Conservation (phyloP, 768 basidiomycete genomes). For the Hypsizygus marmoreus region DNA sequence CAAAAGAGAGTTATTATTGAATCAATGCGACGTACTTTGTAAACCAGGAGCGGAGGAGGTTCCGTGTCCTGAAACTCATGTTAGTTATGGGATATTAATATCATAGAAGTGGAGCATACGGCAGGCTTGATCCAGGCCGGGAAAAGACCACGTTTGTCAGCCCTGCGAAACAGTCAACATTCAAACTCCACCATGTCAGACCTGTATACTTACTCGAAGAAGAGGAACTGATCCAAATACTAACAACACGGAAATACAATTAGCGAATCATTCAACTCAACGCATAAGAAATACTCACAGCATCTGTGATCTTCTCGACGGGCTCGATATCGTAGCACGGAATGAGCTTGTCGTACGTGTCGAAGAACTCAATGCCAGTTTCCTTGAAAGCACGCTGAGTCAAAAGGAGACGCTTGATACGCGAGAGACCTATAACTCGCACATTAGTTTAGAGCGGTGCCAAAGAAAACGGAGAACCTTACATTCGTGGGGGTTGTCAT, state of each 20-base stretch:
- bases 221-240: constrained; percentile 98
- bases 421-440: constrained; percentile 65
- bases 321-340: constrained; percentile 99
- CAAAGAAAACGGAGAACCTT: constrained; percentile 18
- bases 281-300: constrained; percentile 48
- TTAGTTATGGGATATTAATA: constrained; percentile 2
- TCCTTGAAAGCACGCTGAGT: constrained; percentile 99
- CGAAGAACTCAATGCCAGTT: constrained; percentile 94
- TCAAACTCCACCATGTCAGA: not conserved
- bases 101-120: constrained; percentile 31
- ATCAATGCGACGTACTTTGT: constrained; percentile 56
- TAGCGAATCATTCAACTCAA: not conserved
- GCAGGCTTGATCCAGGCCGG: constrained; percentile 99
- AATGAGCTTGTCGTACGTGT: constrained; percentile 97
- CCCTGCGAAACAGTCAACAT: constrained; percentile 37
- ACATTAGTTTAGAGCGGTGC: not conserved
- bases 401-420: constrained; percentile 94
- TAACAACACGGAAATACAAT: constrained; percentile 29
- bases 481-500: constrained; percentile 99
- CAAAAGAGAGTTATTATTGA: not conserved
- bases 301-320: constrained; percentile 99
- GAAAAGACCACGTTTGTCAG: constrained; percentile 97
- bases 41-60: constrained; percentile 93
- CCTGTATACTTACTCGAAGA: constrained; percentile 71
- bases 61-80: constrained; percentile 69